These are phyloP conservation scores for Neocallimastix lanati DNA, from an alignment of 192 early-diverging fungal genomes.

Conservation along the genomic window DNA sequence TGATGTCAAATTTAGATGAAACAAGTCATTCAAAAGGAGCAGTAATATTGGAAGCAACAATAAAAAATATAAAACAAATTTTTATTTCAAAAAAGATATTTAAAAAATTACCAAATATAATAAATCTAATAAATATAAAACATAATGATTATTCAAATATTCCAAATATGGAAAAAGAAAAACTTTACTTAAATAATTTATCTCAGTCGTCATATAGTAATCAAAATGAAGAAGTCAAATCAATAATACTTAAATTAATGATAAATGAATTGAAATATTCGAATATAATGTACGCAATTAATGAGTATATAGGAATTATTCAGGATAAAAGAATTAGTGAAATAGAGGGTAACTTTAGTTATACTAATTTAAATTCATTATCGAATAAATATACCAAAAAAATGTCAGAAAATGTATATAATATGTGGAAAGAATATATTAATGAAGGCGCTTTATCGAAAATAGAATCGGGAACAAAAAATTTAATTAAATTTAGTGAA, in stretches of 20 bases:
- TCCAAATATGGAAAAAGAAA: background rate
- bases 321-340: background rate
- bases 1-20: background rate
- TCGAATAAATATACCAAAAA: background rate
- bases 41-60: background rate
- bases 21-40: background rate
- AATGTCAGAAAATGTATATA: background rate
- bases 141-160: background rate
- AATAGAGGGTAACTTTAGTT: background rate
- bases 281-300: background rate
- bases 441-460: background rate
- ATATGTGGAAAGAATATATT: background rate
- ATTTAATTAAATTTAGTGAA: constrained; percentile 18
- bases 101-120: background rate
- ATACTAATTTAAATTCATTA: background rate
- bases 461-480: constrained; percentile 13
- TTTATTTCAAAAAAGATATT: background rate
- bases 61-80: background rate
- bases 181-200: background rate
- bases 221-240: background rate
- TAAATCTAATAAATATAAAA: background rate
- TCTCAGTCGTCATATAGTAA: background rate
- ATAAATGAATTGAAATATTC: background rate
- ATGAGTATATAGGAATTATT: background rate
- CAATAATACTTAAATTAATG: background rate